These are phyloP conservation scores for Leccinum proliferum DNA, from an alignment of 1,284 basidiomycete species.

Conservation along the genomic window DNA sequence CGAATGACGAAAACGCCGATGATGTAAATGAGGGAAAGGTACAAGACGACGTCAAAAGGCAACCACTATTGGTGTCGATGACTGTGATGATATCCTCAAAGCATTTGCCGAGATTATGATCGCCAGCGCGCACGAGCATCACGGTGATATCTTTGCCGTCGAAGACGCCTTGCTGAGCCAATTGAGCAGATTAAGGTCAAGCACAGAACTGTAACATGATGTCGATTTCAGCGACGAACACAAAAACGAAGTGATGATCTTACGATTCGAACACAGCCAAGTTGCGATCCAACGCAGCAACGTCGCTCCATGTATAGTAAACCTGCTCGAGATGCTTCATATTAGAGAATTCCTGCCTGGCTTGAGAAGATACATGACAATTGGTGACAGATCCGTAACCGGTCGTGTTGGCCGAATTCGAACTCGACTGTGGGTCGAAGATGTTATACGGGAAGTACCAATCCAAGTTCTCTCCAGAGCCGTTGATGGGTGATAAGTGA, in stretches of 20 bases:
- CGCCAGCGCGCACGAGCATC: slow-evolving; percentile 64
- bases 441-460: slow-evolving; percentile 99
- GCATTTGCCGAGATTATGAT: slow-evolving; percentile 71
- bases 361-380: slow-evolving; percentile 66
- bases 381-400: slow-evolving; percentile 58
- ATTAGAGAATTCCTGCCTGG: slow-evolving; percentile 45
- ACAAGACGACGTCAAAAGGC: slow-evolving; percentile 92
- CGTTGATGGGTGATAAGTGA: slow-evolving; percentile 71
- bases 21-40: slow-evolving; percentile 95
- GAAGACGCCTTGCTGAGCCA: slow-evolving; percentile 82
- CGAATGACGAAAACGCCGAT: slow-evolving; percentile 95
- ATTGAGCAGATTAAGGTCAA: slow-evolving; percentile 82
- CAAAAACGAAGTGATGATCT: slow-evolving; percentile 28
- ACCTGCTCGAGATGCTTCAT: slow-evolving; percentile 75
- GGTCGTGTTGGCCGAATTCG: slow-evolving; percentile 53
- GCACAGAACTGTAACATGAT: slow-evolving; percentile 56
- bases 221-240: slow-evolving; percentile 7
- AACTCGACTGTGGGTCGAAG: slow-evolving; percentile 61
- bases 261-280: slow-evolving; percentile 90
- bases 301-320: slow-evolving; percentile 90
- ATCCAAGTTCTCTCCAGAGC: slow-evolving; percentile 49
- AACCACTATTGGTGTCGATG: slow-evolving; percentile 92
- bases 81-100: slow-evolving; percentile 83
- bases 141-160: slow-evolving; percentile 85
- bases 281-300: slow-evolving; percentile 67